phyloP scores from a whole-genome alignment of 805 yeast species.

The Wickerhamiella brachini region DNA sequence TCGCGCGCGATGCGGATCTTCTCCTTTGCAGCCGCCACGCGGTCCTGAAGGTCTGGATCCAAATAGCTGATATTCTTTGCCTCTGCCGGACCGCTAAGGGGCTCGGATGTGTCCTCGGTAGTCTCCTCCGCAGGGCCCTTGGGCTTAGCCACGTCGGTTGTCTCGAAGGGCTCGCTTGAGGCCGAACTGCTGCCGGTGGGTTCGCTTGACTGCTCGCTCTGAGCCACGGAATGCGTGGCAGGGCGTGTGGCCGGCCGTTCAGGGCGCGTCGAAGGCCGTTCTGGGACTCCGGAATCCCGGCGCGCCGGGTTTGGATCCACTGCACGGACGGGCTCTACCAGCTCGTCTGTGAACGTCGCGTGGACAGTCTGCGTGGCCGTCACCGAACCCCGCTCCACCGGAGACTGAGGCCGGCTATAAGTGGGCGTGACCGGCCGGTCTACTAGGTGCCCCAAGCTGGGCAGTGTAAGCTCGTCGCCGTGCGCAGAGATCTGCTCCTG shows the following conservation, averaged over 20 bases:
- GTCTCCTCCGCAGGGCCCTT: too few relatives aligned
- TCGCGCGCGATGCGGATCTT: slow-evolving; percentile 1
- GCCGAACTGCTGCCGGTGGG: not conserved
- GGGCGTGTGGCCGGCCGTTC: not conserved
- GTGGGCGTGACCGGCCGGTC: not conserved
- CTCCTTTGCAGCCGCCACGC: not conserved
- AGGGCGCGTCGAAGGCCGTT: not conserved
- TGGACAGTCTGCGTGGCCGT: too few relatives aligned
- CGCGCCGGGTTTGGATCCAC: too few relatives aligned
- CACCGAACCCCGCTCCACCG: not conserved
- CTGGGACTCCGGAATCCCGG: too few relatives aligned
- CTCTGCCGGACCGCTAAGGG: too few relatives aligned
- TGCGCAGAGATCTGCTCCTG: not conserved
- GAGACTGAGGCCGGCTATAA: not conserved
- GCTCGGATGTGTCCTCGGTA: too few relatives aligned
- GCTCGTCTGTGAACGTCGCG: not conserved
- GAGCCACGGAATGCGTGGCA: too few relatives aligned
- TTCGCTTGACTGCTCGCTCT: too few relatives aligned
- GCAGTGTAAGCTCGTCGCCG: not conserved
- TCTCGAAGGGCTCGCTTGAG: too few relatives aligned
- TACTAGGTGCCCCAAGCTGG: not conserved
- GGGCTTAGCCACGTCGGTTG: too few relatives aligned
- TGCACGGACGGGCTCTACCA: too few relatives aligned
- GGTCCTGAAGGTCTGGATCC: not conserved
- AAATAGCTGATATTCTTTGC: too few relatives aligned